Percentiles rank a stretch among this genome's conserved stretches.
phyloP scores from a whole-genome alignment of 495 filamentous ascomycete genomes.

The Penicillium lividum region DNA sequence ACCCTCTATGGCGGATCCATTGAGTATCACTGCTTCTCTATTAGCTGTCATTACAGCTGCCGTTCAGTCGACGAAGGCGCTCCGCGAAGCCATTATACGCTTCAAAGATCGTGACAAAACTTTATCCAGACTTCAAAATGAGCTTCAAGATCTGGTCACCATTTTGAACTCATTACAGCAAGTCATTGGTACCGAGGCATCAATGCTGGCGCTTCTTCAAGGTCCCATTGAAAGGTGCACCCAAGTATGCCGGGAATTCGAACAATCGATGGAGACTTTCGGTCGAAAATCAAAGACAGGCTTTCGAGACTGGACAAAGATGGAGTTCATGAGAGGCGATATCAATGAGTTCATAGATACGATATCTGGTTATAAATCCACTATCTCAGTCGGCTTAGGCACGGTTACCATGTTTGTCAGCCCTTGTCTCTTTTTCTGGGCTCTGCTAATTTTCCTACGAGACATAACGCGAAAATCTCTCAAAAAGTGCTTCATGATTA shows the following conservation, averaged over 20 bases:
- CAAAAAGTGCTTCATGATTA: conserved; percentile 3
- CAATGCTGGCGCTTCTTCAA: conserved; percentile 2
- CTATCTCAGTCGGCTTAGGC: conserved; percentile 28
- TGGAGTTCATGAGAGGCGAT: conserved; percentile 30
- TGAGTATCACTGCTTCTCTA: conserved; percentile 5
- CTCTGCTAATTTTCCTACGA: background rate
- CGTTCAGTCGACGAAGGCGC: conserved; percentile 5
- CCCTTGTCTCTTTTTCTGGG: background rate
- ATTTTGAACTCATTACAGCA: background rate
- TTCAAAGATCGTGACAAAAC: conserved; percentile 8
- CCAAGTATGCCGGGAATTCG: conserved; percentile 3
- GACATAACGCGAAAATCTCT: conserved; percentile 5
- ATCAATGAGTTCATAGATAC: conserved; percentile 32
- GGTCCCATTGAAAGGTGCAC: conserved; percentile 7
- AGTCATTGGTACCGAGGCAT: background rate
- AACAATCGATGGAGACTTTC: conserved; percentile 2
- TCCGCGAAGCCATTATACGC: conserved; percentile 2
- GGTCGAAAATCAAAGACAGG: conserved; percentile 4
- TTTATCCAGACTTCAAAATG: conserved; percentile 6
- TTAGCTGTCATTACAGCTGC: conserved; percentile 7
- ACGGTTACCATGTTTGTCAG: conserved; percentile 27
- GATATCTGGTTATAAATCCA: conserved; percentile 30
- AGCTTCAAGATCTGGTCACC: background rate
- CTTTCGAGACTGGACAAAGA: conserved; percentile 15
- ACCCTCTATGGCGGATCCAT: conserved; percentile 2